phyloP scores from a whole-genome alignment of 441 rosid genomes.

The Brassica balearica region DNA sequence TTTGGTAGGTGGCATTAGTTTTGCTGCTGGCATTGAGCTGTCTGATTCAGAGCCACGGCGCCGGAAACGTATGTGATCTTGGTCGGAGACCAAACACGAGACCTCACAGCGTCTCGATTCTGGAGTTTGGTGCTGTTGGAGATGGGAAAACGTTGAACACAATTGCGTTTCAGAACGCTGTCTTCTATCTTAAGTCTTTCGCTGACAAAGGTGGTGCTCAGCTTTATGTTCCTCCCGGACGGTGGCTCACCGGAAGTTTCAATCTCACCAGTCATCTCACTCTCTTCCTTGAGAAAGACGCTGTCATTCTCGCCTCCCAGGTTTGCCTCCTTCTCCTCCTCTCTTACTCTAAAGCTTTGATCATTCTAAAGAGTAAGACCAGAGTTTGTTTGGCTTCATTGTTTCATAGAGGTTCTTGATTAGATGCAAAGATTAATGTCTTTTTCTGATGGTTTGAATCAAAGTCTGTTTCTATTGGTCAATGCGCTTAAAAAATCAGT shows the following conservation, averaged over 20 bases:
- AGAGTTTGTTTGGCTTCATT: conserved; percentile 7
- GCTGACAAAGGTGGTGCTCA: conserved; percentile 46
- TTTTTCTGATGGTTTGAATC: neutral
- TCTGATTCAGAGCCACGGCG: conserved; percentile 23
- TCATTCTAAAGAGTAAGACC: conserved; percentile 1
- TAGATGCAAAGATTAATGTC: neutral
- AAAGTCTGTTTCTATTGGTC: conserved; percentile 3
- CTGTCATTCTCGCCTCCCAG: conserved; percentile 42
- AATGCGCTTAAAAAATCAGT: neutral
- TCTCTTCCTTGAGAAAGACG: conserved; percentile 42
- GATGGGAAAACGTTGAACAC: conserved; percentile 48
- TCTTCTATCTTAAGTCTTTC: conserved; percentile 39
- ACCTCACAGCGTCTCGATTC: conserved; percentile 37
- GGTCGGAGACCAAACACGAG: conserved; percentile 32
- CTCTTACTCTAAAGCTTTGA: conserved; percentile 15
- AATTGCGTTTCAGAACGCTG: conserved; percentile 42
- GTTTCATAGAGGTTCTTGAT: neutral
- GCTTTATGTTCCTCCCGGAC: conserved; percentile 37
- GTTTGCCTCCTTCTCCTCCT: conserved; percentile 6
- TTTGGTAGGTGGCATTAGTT: conserved; percentile 34
- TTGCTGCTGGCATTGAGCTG: conserved; percentile 37
- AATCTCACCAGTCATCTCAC: conserved; percentile 46
- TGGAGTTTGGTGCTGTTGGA: conserved; percentile 44
- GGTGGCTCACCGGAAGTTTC: conserved; percentile 33
- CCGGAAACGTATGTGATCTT: conserved; percentile 34